These are phyloP conservation scores for Kitagawia praeruptora DNA, from an alignment of 129 eudicot genomes.

Conservation along the genomic window DNA sequence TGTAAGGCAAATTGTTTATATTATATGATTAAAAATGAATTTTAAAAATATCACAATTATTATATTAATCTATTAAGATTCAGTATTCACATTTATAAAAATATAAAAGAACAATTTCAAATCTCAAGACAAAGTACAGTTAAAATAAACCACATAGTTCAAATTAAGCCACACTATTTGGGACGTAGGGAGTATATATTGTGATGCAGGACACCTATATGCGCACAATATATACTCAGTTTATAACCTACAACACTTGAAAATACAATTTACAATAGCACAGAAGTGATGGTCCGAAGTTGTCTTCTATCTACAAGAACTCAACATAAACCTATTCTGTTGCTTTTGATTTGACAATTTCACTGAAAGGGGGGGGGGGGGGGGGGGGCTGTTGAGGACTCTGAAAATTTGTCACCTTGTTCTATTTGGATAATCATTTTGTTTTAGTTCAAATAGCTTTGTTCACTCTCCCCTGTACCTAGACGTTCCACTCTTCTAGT, in stretches of 20 bases:
- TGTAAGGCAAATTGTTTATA: neutral
- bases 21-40: too few relatives aligned
- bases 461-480: neutral
- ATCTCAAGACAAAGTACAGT: neutral
- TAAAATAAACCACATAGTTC: neutral
- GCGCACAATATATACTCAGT: neutral
- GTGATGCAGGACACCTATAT: neutral
- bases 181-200: neutral
- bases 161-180: neutral
- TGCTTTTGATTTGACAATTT: neutral
- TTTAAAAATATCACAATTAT: too few relatives aligned
- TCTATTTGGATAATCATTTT: neutral
- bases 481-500: neutral
- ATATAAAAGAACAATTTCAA: neutral
- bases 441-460: neutral
- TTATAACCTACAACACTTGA: neutral
- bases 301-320: neutral
- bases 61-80: neutral
- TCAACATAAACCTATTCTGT: neutral
- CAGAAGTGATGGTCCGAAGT: neutral
- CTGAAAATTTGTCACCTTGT: neutral
- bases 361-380: neutral
- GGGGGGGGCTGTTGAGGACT: neutral
- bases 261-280: neutral
- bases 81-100: neutral